Percentiles rank a stretch among this genome's conserved stretches.
Evolutionary conservation across 2,329 filamentous ascomycete species (phyloP).

Genomic region (Exophiala sp.): DNA sequence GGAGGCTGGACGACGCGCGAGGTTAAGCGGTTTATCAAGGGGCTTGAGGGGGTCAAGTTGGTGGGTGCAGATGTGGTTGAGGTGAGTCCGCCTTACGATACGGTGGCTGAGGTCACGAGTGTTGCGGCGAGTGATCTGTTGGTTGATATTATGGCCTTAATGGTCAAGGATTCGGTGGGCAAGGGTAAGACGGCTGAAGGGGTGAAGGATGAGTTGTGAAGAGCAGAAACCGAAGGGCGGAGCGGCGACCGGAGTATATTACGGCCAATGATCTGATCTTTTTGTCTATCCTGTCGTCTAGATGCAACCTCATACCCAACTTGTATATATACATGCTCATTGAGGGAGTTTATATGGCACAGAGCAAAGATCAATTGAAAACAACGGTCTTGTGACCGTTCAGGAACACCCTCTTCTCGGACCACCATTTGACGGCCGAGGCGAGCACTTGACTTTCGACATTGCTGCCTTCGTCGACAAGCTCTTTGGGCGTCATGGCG

Average conservation of each 20-base stretch:
- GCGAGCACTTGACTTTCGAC: slow-evolving; percentile 81
- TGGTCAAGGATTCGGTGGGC: slow-evolving; percentile 27
- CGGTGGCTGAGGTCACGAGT: slow-evolving; percentile 30
- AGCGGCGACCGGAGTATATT: neutral
- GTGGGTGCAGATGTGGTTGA: slow-evolving; percentile 31
- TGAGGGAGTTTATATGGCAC: too few relatives aligned
- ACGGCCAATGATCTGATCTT: neutral
- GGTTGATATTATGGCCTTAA: slow-evolving; percentile 32
- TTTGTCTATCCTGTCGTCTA: neutral
- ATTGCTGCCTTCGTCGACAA: slow-evolving; percentile 77
- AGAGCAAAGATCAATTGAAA: slow-evolving; percentile 49
- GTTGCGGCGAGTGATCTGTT: slow-evolving; percentile 33
- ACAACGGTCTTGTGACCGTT: slow-evolving; percentile 79
- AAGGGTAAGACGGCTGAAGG: neutral
- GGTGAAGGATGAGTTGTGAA: slow-evolving; percentile 21
- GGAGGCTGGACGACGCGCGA: slow-evolving; percentile 31
- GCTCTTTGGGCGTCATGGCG: slow-evolving; percentile 68
- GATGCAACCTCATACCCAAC: too few relatives aligned
- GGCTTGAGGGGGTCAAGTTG: slow-evolving; percentile 27
- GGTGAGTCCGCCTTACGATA: slow-evolving; percentile 29
- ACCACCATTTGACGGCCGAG: slow-evolving; percentile 79
- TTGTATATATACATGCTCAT: too few relatives aligned
- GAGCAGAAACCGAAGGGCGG: neutral
- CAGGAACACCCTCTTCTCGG: slow-evolving; percentile 71
- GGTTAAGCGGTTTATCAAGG: slow-evolving; percentile 27